These are phyloP conservation scores for Pholiota molesta DNA, from an alignment of 768 basidiomycete genomes.

Conservation along the genomic window DNA sequence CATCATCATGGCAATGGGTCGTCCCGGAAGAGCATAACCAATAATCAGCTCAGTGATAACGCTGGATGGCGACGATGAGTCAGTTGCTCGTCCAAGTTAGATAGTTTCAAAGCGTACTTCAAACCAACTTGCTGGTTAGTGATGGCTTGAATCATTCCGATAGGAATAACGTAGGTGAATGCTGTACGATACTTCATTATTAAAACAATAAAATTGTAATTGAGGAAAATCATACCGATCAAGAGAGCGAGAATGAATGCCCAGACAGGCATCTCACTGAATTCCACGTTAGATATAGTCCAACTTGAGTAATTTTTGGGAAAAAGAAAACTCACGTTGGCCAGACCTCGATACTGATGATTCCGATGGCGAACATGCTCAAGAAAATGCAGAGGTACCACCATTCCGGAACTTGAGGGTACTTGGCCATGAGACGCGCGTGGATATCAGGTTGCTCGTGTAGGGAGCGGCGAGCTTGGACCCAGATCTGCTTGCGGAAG, in stretches of 20 bases:
- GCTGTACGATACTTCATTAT: slow-evolving; percentile 22
- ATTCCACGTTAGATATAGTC: slow-evolving; percentile 41
- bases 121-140: slow-evolving; percentile 77
- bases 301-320: slow-evolving; percentile 27
- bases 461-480: slow-evolving; percentile 66
- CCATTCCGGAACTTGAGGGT: slow-evolving; percentile 78
- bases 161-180: slow-evolving; percentile 71
- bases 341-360: slow-evolving; percentile 71
- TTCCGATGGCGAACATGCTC: slow-evolving; percentile 64
- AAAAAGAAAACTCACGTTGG: slow-evolving; percentile 46
- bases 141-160: slow-evolving; percentile 63
- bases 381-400: slow-evolving; percentile 75
- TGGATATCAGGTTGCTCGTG: slow-evolving; percentile 83
- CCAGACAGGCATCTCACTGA: slow-evolving; percentile 39
- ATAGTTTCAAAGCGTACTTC: slow-evolving; percentile 34
- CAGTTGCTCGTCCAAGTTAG: not conserved
- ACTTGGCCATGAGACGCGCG: slow-evolving; percentile 74
- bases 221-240: slow-evolving; percentile 49
- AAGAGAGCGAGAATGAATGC: slow-evolving; percentile 64
- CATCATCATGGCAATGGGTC: slow-evolving; percentile 71
- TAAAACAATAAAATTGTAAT: slow-evolving; percentile 28
- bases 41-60: slow-evolving; percentile 82
- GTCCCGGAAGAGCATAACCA: slow-evolving; percentile 75
- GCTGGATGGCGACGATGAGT: slow-evolving; percentile 26
- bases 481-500: slow-evolving; percentile 77